Evolutionary conservation across 352 stramenopile genomes (phyloP), one percentile per base, ranked within the genome.

Genomic region (Phytopythium ostracodes): DNA sequence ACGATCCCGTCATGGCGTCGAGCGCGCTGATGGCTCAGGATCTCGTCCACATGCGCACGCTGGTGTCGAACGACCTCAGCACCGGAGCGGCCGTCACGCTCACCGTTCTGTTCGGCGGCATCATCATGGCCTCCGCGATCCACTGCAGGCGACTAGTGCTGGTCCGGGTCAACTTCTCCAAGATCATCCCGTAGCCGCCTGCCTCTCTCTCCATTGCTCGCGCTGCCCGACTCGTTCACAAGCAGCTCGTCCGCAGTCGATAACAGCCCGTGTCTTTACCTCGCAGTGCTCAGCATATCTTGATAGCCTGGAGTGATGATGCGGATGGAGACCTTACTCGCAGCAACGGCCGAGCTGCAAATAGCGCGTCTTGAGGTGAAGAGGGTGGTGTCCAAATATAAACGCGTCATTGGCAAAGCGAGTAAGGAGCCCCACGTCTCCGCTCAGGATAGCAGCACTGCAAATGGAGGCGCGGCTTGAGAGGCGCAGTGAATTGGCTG

Each of bases 1-100:
- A 43, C 65, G 17, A 63, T 51, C n/a, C 44, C 58, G 20, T 29
- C 27, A 53, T 71, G 38, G 47, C 59, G 4, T 65, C 59, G 4
- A 36, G 54, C 25, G 6, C 49, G 40, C 49, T 65, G 20, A 8
- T 65, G 46, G 24, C 20, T 15, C 24, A 46, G 7, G 50, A 65
- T 47, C 17, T 47, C 2, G 20, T 25, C 20, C 17, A 47, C 18
- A 25, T 43, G 33, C 33, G 10, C 33, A 38, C 33, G 15, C 38
- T 15, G 15, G 38, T n/a, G 38, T 7, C 38, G 38, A 10, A 47
- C 17, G 38, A n/a, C 20, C 42, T 25, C 18, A 25, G 42, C 17
- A 47, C 20, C 20, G 42, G 18, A 4, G 42, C 42, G 1, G 17
- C 42, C 42, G 18, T 43, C 38, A 12, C 20, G 20, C 18, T 47